Evolutionary conservation across 495 filamentous ascomycete species (phyloP).

Genomic region (Aspergillus affinis): DNA sequence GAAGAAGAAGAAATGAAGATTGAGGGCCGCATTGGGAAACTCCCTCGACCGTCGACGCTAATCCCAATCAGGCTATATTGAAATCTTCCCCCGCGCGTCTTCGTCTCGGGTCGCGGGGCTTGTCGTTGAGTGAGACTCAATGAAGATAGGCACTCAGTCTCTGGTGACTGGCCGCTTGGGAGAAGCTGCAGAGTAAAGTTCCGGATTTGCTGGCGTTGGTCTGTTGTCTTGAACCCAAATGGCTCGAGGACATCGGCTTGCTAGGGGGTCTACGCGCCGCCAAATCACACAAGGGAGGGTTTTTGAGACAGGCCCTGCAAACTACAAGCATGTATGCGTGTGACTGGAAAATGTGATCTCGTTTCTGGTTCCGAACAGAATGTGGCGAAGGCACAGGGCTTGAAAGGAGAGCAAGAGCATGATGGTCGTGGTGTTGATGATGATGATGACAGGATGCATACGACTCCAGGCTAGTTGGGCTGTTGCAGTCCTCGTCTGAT

Average conservation of each 20-base stretch:
- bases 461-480: neutral
- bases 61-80: constrained; percentile 7
- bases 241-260: neutral
- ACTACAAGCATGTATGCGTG: constrained; percentile 6
- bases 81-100: constrained; percentile 1
- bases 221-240: neutral
- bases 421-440: neutral
- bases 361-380: neutral
- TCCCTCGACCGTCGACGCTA: neutral
- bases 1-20: neutral
- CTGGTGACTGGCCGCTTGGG: no score
- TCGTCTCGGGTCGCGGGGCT: constrained; percentile 1
- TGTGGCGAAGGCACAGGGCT: neutral
- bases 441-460: neutral
- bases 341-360: constrained; percentile 14
- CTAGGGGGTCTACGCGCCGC: neutral
- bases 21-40: neutral
- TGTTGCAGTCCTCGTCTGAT: neutral
- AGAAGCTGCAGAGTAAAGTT: constrained; percentile 7
- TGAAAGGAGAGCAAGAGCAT: neutral
- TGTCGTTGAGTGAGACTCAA: neutral
- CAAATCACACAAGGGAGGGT: neutral
- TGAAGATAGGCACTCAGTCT: no score
- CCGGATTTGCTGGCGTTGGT: constrained; percentile 3
- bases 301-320: constrained; percentile 5